Conservation (phyloP, 2,329 filamentous ascomycete genomes). For the Xylaria sp. region DNA sequence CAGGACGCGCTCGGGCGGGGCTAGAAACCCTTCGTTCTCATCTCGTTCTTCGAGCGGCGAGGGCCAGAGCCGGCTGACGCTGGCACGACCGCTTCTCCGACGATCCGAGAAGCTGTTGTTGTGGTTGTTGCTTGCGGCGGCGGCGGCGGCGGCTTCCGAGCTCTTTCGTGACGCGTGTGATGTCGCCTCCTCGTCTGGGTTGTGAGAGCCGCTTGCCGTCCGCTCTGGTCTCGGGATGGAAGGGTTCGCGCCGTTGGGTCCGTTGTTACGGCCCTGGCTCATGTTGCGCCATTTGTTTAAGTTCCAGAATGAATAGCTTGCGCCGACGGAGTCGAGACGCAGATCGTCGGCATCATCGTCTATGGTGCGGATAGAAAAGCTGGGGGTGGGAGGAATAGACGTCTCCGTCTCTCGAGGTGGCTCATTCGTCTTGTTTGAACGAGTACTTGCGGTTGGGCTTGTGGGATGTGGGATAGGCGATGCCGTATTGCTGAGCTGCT, state of each 20-base stretch:
- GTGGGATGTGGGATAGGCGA: conserved; percentile 44
- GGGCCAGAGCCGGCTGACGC: conserved; percentile 27
- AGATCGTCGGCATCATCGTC: conserved; percentile 55
- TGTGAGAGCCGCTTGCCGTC: conserved; percentile 31
- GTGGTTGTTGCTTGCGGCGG: background rate
- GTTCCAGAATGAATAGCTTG: conserved; percentile 66
- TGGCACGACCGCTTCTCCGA: conserved; percentile 39
- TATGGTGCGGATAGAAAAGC: conserved; percentile 61
- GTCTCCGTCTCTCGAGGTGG: conserved; percentile 37
- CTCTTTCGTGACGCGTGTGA: conserved; percentile 39
- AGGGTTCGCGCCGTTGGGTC: background rate
- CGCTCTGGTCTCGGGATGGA: conserved; percentile 32
- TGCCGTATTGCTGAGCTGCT: conserved; percentile 54
- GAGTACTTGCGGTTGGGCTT: conserved; percentile 55
- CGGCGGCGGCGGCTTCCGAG: conserved; percentile 18
- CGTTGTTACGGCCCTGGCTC: conserved; percentile 26
- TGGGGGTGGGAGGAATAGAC: conserved; percentile 61
- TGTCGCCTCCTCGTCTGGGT: conserved; percentile 21
- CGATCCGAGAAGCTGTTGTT: conserved; percentile 27
- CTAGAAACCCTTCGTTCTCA: conserved; percentile 30
- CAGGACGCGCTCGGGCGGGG: conserved; percentile 30
- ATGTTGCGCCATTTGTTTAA: conserved; percentile 62
- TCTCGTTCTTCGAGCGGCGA: conserved; percentile 35
- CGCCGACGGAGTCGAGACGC: conserved; percentile 53
- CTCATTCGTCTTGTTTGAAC: conserved; percentile 39